Evolutionary conservation across 2,329 filamentous ascomycete genomes (phyloP).

Genomic region (Colletotrichum sublineola): DNA sequence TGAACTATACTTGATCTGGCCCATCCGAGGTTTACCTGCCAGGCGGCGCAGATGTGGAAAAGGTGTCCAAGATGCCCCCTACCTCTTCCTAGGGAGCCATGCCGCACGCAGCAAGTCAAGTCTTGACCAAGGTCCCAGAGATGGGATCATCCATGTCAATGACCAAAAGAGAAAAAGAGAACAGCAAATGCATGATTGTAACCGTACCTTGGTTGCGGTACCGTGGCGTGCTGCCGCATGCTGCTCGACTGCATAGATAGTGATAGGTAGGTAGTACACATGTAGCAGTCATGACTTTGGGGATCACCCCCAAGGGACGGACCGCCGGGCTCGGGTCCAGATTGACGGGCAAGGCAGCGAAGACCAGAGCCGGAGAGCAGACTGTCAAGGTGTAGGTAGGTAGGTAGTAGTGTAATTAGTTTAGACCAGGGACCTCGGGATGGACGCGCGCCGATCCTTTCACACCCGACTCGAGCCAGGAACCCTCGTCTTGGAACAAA

Average conservation of each 20-base stretch:
- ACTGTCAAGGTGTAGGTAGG: not conserved
- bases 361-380: not conserved
- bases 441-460: constrained; percentile 37
- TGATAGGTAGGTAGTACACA: no score
- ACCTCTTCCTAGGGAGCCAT: constrained; percentile 33
- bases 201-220: not conserved
- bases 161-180: not conserved
- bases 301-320: not conserved
- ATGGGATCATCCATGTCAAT: constrained; percentile 2
- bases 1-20: constrained; percentile 35
- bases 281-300: constrained; percentile 14
- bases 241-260: not conserved
- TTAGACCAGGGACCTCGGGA: constrained; percentile 30
- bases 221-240: no score
- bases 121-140: constrained; percentile 19
- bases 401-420: not conserved
- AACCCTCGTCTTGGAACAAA: constrained; percentile 36
- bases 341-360: not conserved
- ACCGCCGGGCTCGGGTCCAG: not conserved
- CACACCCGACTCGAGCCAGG: constrained; percentile 33
- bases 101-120: constrained; percentile 10
- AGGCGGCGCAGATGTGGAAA: constrained; percentile 28
- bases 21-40: constrained; percentile 23
- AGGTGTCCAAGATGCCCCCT: constrained; percentile 40
- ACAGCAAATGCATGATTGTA: not conserved